phyloP scores from a whole-genome alignment of 805 yeast genomes.

The Candida chauliodis region DNA sequence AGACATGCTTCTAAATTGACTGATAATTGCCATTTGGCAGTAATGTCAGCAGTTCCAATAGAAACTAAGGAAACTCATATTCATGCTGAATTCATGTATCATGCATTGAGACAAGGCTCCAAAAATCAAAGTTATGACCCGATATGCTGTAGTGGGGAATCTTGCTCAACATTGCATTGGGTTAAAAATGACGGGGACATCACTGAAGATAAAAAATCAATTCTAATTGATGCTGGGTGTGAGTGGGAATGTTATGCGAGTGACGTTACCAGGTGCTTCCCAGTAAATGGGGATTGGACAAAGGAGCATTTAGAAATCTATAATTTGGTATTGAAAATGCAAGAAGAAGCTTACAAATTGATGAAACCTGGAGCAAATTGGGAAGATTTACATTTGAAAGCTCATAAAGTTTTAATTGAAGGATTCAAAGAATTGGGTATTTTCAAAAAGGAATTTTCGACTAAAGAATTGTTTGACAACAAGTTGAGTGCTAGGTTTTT shows the following conservation, averaged over 20 bases:
- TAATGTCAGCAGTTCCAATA: conserved; percentile 88
- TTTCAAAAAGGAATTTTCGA: conserved; percentile 52
- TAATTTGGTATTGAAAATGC: conserved; percentile 80
- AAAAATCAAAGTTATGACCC: conserved; percentile 90
- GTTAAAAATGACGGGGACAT: conserved; percentile 65
- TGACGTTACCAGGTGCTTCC: conserved; percentile 95
- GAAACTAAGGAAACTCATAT: conserved; percentile 86
- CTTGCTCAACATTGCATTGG: conserved; percentile 88
- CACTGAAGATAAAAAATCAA: conserved; percentile 53
- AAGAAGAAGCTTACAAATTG: conserved; percentile 59
- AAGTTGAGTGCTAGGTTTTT: conserved; percentile 74
- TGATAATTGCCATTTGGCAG: conserved; percentile 85
- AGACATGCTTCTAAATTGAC: conserved; percentile 79
- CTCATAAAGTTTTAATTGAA: conserved; percentile 74
- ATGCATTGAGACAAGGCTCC: conserved; percentile 90
- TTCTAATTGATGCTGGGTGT: conserved; percentile 94
- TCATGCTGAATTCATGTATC: conserved; percentile 94
- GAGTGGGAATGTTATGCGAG: conserved; percentile 93
- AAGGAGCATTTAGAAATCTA: conserved; percentile 83
- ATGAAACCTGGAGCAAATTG: conserved; percentile 81
- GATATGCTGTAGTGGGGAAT: conserved; percentile 90
- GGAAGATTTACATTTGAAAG: conserved; percentile 78
- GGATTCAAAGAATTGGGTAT: conserved; percentile 73
- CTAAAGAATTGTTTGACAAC: conserved; percentile 66
- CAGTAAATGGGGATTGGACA: conserved; percentile 85